Evolutionary conservation across 176 grass and related monocot species (phyloP), one percentile per base, ranked within the genome.

Genomic region (Juncus effusus): DNA sequence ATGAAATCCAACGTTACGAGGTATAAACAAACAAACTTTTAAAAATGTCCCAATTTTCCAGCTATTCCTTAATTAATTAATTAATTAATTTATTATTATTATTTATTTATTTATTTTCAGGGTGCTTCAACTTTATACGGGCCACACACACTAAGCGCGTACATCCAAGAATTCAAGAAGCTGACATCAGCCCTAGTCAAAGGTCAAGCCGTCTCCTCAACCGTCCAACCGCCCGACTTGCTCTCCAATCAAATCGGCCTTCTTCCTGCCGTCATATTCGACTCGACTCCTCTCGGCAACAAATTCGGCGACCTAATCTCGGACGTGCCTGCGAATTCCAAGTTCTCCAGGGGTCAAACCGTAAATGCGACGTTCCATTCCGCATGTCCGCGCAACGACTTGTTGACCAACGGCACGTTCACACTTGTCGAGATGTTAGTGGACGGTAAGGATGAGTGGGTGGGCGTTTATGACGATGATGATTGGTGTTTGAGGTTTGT

Each of bases 1-100:
- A 97, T 51, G 16, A 86, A 80, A 93, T 97, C 75, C 94, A 97
- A 79, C 86, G 94, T 89, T 97, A 97, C 19, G 88, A 97, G 94
- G 94, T 95, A 28, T 28, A 28, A 28, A 28, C 19, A 28, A 28
- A 28, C 1, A 28, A 28, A 28, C 19, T 28, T 28, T 28, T 28
- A 28, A 28, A 28, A 28, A 28, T 28, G 19, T 28, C 19, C 19
- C 19, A 28, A 28, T 28, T 28, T 28, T 28, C 19, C 19, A 28
- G 19, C 1, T 28, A 28, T 28, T 28, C 19, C 19, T 28, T 28
- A 28, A 28, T 28, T 28, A 28, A 28, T 28, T 28, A n/a, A n/a
- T n/a, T 28, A 28, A 28, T 28, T 28, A 28, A 28, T 28, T 28
- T 28, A 28, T 28, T 28, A 28, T 28, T 28, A 28, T 28, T 28